Percentiles rank a stretch among this genome's conserved stretches.
Evolutionary conservation across 169 alveolate species (phyloP).

Genomic region (Cystoisospora suis): DNA sequence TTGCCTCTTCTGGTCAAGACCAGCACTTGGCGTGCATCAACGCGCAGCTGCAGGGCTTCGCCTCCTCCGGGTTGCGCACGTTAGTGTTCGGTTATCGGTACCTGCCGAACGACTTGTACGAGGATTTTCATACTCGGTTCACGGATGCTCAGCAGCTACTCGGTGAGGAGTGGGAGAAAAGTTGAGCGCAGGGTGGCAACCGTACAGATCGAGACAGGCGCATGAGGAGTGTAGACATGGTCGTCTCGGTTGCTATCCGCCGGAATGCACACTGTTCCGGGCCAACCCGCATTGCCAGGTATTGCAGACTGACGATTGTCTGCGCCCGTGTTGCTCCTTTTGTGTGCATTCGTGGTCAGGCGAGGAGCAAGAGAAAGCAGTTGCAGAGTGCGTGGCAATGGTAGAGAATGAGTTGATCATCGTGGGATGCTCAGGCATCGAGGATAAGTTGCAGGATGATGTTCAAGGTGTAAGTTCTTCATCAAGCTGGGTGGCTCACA

Average conservation of each 20-base stretch:
- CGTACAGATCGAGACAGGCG: too few relatives aligned
- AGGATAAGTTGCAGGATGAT: constrained; percentile 80
- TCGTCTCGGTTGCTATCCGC: too few relatives aligned
- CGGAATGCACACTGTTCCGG: too few relatives aligned
- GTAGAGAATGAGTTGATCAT: constrained; percentile 86
- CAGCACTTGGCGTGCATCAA: constrained; percentile 31
- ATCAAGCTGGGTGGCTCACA: neutral
- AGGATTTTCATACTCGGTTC: constrained; percentile 75
- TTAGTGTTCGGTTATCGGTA: constrained; percentile 90
- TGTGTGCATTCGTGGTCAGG: neutral
- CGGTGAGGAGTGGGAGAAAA: neutral
- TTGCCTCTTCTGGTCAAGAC: constrained; percentile 25
- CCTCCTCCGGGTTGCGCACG: constrained; percentile 93
- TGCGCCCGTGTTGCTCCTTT: neutral
- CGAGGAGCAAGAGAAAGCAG: constrained; percentile 26
- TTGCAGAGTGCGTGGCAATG: constrained; percentile 66
- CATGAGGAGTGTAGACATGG: too few relatives aligned
- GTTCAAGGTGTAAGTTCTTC: neutral
- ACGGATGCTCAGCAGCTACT: constrained; percentile 1
- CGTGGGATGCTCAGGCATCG: constrained; percentile 95
- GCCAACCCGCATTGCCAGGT: too few relatives aligned
- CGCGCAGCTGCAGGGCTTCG: constrained; percentile 80
- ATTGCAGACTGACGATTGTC: too few relatives aligned
- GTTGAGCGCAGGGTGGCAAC: too few relatives aligned
- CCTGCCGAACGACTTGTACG: constrained; percentile 75